phyloP scores from a whole-genome alignment of 306 rosid species.

The Chamaecrista fasciculata region DNA sequence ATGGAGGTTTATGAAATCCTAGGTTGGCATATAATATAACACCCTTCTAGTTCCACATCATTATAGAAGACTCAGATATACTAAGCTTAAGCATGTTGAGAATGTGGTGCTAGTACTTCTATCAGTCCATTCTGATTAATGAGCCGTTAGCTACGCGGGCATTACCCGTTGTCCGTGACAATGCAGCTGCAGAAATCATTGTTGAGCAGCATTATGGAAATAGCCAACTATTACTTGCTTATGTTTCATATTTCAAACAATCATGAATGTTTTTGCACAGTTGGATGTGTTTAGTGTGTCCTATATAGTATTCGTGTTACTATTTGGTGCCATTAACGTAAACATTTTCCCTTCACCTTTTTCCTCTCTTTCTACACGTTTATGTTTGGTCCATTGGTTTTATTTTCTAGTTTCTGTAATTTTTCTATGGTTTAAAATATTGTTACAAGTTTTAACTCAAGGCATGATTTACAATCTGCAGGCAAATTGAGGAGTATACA shows the following conservation, averaged over 20 bases:
- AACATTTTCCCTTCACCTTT: not conserved
- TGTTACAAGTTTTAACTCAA: slow-evolving; percentile 17
- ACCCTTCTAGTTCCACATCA: not conserved
- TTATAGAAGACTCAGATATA: not conserved
- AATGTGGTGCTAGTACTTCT: not conserved
- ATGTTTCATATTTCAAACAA: not conserved
- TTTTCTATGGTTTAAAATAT: slow-evolving; percentile 1
- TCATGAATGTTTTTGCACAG: not conserved
- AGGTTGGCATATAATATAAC: slow-evolving; percentile 5
- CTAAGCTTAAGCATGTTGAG: not conserved
- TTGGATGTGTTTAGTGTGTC: not conserved
- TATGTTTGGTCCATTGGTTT: not conserved
- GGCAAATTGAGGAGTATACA: slow-evolving; percentile 84
- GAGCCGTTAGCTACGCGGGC: slow-evolving; percentile 1
- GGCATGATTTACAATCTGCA: slow-evolving; percentile 33
- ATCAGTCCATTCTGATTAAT: not conserved
- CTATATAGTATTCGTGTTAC: not conserved
- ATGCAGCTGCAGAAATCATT: not conserved
- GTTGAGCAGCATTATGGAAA: not conserved
- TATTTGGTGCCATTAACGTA: not conserved
- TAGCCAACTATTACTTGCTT: slow-evolving; percentile 7
- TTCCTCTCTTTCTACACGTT: slow-evolving; percentile 5
- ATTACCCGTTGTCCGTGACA: not conserved
- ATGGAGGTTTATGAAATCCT: not conserved
- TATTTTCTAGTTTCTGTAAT: not conserved